Evolutionary conservation across 805 yeast genomes (phyloP).

Genomic region (Hemisphaericaspora nanyangensis): DNA sequence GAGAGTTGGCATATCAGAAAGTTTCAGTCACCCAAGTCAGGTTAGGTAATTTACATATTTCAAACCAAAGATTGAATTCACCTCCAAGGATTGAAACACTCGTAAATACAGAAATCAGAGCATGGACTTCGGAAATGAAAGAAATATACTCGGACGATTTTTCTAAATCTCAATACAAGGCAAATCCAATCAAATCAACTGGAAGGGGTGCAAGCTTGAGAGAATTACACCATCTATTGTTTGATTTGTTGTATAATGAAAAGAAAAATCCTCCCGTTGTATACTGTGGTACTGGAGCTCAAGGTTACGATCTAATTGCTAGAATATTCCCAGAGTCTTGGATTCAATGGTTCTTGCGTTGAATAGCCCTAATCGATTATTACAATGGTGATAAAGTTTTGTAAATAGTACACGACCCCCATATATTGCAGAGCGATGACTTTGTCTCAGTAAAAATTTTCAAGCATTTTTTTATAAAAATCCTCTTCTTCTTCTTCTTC

Average conservation of each 20-base stretch:
- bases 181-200: constrained; percentile 26
- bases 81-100: constrained; percentile 21
- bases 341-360: constrained; percentile 20
- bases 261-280: constrained; percentile 24
- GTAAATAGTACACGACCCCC: constrained; percentile 5
- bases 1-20: constrained; percentile 34
- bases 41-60: constrained; percentile 36
- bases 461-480: constrained; percentile 2
- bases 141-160: constrained; percentile 29
- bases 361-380: constrained; percentile 3
- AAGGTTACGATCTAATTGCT: constrained; percentile 32
- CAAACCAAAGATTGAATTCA: constrained; percentile 17
- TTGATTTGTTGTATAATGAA: constrained; percentile 31
- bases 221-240: constrained; percentile 36
- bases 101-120: constrained; percentile 32
- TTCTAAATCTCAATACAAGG: constrained; percentile 24
- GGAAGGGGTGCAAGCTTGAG: constrained; percentile 29
- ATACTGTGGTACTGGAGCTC: constrained; percentile 42
- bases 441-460: too few relatives aligned
- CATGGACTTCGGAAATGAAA: constrained; percentile 36
- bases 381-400: too few relatives aligned
- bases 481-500: constrained; percentile 11
- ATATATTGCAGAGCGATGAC: neutral
- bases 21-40: constrained; percentile 37
- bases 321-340: constrained; percentile 29